Percentiles rank a stretch among this genome's conserved stretches.
phyloP scores from a whole-genome alignment of 306 rosid genomes.

The Pyrus communis region DNA sequence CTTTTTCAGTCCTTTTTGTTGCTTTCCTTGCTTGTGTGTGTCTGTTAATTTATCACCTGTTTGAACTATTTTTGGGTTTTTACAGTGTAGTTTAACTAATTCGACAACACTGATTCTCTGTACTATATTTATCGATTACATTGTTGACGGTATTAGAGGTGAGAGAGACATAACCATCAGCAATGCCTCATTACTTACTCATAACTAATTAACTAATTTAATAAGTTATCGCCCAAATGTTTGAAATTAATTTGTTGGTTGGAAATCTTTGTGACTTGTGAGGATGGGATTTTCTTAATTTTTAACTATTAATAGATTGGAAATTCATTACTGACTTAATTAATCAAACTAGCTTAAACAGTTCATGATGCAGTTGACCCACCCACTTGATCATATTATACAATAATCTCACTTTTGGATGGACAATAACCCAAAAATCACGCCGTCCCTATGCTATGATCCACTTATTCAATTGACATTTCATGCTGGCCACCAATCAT shows the following conservation, averaged over 20 bases:
- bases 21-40: background rate
- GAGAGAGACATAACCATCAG: background rate
- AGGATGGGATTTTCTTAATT: conserved; percentile 10
- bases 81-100: background rate
- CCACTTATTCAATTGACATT: conserved; percentile 22
- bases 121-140: background rate
- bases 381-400: conserved; percentile 25
- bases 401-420: conserved; percentile 28
- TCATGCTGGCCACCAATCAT: conserved; percentile 36
- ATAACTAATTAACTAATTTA: conserved; percentile 6
- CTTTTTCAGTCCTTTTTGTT: background rate
- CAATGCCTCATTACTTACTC: background rate
- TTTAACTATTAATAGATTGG: background rate
- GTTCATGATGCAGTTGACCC: conserved; percentile 58
- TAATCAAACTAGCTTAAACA: conserved; percentile 12
- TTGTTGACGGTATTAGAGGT: background rate
- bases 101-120: background rate
- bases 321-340: background rate
- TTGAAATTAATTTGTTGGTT: conserved; percentile 1
- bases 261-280: conserved; percentile 27
- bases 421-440: conserved; percentile 48
- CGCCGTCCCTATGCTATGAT: conserved; percentile 31
- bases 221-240: background rate
- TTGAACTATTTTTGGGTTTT: background rate
- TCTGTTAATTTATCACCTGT: background rate